Conservation (phyloP, 2,329 filamentous ascomycete genomes). For the Magnaporthiopsis rhizophila region DNA sequence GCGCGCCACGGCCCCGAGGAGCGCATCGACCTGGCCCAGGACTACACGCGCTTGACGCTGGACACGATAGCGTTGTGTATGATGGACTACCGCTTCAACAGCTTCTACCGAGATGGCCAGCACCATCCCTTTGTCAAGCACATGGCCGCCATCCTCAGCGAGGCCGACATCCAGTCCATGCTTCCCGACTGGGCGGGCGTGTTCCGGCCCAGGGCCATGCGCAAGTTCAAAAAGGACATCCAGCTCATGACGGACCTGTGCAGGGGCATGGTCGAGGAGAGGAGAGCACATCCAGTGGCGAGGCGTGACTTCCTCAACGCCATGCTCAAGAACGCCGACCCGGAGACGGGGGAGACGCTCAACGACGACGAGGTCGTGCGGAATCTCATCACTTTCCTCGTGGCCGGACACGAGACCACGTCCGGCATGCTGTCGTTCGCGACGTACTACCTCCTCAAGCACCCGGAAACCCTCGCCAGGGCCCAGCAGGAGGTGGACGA, state of each 20-base stretch:
- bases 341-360: slow-evolving; percentile 16
- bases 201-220: background rate
- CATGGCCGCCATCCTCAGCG: slow-evolving; percentile 30
- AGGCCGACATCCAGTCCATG: slow-evolving; percentile 19
- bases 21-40: slow-evolving; percentile 17
- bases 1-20: background rate
- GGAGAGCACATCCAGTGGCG: slow-evolving; percentile 28
- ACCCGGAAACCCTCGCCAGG: slow-evolving; percentile 35
- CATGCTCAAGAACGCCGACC: slow-evolving; percentile 26
- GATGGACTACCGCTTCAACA: slow-evolving; percentile 70
- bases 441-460: slow-evolving; percentile 41
- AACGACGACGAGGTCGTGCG: slow-evolving; percentile 15
- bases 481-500: slow-evolving; percentile 46
- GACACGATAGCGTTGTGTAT: slow-evolving; percentile 64
- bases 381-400: slow-evolving; percentile 27
- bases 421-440: slow-evolving; percentile 43
- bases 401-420: slow-evolving; percentile 48
- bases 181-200: slow-evolving; percentile 19
- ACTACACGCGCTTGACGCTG: slow-evolving; percentile 65
- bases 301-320: slow-evolving; percentile 47
- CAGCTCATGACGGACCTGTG: slow-evolving; percentile 10
- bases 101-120: slow-evolving; percentile 59
- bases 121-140: slow-evolving; percentile 53
- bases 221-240: slow-evolving; percentile 10
- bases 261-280: slow-evolving; percentile 10